Conservation (phyloP, 2,329 filamentous ascomycete species). For the Bertia moriformis region DNA sequence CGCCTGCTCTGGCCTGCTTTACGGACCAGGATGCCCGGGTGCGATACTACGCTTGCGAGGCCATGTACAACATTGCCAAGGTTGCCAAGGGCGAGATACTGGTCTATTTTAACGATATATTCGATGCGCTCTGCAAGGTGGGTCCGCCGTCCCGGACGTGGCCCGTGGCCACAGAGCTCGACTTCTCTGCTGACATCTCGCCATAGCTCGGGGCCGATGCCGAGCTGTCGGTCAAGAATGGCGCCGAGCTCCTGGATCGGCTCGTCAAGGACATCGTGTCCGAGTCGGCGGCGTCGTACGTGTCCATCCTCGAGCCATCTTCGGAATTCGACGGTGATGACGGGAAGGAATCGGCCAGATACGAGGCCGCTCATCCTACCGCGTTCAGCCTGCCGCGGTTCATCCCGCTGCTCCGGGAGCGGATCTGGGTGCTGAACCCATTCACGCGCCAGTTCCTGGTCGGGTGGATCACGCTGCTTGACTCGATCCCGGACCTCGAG, state of each 20-base stretch:
- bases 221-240: conserved; percentile 94
- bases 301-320: conserved; percentile 66
- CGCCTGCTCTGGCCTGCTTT: conserved; percentile 92
- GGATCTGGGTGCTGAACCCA: conserved; percentile 85
- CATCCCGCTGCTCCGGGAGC: conserved; percentile 82
- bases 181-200: conserved; percentile 1
- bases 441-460: conserved; percentile 92
- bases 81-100: conserved; percentile 96
- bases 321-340: conserved; percentile 29
- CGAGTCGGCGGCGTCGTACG: conserved; percentile 85
- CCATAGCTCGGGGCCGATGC: conserved; percentile 87
- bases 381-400: conserved; percentile 86
- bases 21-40: conserved; percentile 95
- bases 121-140: conserved; percentile 93
- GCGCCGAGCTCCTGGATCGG: conserved; percentile 84
- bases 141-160: conserved; percentile 7
- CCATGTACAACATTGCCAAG: conserved; percentile 99
- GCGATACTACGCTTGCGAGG: conserved; percentile 95
- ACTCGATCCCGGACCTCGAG: conserved; percentile 93
- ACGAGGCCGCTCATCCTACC: conserved; percentile 45
- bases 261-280: conserved; percentile 93
- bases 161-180: not conserved
- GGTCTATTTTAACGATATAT: conserved; percentile 95
- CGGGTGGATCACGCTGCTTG: conserved; percentile 85
- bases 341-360: conserved; percentile 28